Base-by-base conservation (phyloP, 2,329 filamentous ascomycete species). In the Ophiognomonia clavigignenti-juglandacearum region DNA sequence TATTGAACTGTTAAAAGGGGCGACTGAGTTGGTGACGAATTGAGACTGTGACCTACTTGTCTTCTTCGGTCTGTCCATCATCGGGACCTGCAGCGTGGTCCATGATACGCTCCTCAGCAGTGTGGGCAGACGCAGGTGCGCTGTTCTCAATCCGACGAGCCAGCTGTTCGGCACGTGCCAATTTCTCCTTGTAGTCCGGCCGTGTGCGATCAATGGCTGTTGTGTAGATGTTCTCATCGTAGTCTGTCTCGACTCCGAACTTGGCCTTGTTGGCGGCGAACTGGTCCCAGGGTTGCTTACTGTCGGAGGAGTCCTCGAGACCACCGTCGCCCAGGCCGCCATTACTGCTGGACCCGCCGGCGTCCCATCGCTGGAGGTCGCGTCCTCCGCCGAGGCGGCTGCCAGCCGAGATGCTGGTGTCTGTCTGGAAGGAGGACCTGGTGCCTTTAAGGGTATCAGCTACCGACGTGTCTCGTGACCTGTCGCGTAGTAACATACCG, bases 151-250 rank as follows among this genome's bases (percentile, higher is more conserved):
- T 98, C 65, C 97, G 92, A 51, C 87, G 82, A 19, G 90, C 93
- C 60, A 92, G 87, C 56, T 77, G 84, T 19, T 91, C 89, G 2
- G 91, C 93, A 29, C 83, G 79, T 4, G 86, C 89, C 57, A 86
- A 76, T 54, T 85, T 81, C 64, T 88, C 82, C 54, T 80, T 83
- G 66, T 95, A 96, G 45, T 85, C 75, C 1, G 93, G 91, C 57
- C 95, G 83, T 53, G 68, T 86, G 60, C 83, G 88, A 66, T 98
- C 82, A 60, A 98, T 95, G 34, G 80, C 71, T 9, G 93, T 98
- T 2, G 93, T 98, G 69, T 98, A 98, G 36, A 93, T 82, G 57
- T 88, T 90, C 67, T 97, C 93, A 60, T 97, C 83, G 63, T 97
- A 98, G 58, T 90, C 89, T 43, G 86, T 93, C 66, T 82, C 88